Evolutionary conservation across 768 basidiomycete genomes (phyloP), one percentile per base, ranked within the genome.

Genomic region (Tremella fuciformis): DNA sequence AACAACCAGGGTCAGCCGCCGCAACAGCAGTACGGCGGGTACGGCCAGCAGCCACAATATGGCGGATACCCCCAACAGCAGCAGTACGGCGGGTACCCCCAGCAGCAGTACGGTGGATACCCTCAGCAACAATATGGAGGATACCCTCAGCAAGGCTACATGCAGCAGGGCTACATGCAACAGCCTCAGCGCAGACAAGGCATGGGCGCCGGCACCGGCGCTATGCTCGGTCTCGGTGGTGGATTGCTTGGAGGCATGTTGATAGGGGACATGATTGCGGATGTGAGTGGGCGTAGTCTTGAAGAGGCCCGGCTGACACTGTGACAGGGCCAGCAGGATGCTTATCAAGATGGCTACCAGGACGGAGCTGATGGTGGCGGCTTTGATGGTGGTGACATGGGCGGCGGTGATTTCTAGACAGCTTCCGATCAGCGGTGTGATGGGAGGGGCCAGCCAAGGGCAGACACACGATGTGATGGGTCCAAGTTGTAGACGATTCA

Each of bases 231-330:
- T 57, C 16, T 69, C 6, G 71, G 71, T 46, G 71, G 69, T 57
- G 71, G 71, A 65, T 39, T 63, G 24, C 41, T 63, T 7, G 61
- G 72, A 38, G 72, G 72, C 41, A 69, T 74, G 69, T 59, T 74
- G 63, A 54, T 74, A 15, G 72, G 65, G 11, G 60, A 71, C 26
- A 66, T 66, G 63, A 70, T 74, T 18, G 13, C 13, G 0, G 62
- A 69, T 59, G 72, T 74, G 50, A 64, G 72, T 61, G 22, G 2
- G 15, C 26, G 3, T 8, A 21, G 22, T 39, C 9, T 21, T 2
- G 21, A 19, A 1, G 37, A 22, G 15, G 2, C 38, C 18, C 40
- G 25, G 15, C 48, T 55, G 38, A 39, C 39, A 47, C 15, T 6
- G 19, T 18, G 40, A 53, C 42, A 67, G 58, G 50, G 42, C n/a